Percentiles rank a stretch among this genome's conserved stretches.
Conservation (phyloP, 257 asterid genomes). For the Solanum paucissectum region DNA sequence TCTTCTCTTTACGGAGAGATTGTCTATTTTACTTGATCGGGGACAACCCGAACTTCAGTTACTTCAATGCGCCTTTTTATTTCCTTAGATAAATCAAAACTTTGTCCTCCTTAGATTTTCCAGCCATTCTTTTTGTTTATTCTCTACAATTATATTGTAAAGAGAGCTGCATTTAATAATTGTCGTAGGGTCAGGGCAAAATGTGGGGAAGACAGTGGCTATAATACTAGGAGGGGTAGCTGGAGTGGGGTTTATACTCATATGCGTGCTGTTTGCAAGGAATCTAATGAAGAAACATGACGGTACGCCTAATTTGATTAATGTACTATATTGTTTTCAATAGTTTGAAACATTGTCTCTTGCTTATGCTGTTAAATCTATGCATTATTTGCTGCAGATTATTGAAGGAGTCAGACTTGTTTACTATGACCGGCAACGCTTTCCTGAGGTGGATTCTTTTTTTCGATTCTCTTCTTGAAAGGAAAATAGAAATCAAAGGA, state of each 20-base stretch:
- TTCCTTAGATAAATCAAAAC: neutral
- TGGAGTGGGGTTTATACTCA: slow-evolving; percentile 85
- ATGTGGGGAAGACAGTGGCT: slow-evolving; percentile 87
- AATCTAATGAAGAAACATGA: slow-evolving; percentile 65
- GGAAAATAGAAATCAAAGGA: neutral
- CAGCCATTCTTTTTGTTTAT: neutral
- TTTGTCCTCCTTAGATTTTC: neutral
- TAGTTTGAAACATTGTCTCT: neutral
- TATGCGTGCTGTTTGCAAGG: slow-evolving; percentile 76
- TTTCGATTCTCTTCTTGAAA: neutral
- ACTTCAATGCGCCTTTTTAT: neutral
- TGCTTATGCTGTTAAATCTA: neutral
- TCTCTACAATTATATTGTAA: neutral
- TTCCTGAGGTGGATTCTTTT: slow-evolving; percentile 5
- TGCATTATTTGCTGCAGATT: slow-evolving; percentile 23
- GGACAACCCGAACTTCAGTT: neutral
- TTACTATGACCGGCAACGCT: neutral
- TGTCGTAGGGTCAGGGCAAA: slow-evolving; percentile 64
- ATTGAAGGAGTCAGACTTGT: slow-evolving; percentile 19
- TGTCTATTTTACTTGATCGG: neutral
- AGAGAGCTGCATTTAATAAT: neutral
- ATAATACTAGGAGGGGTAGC: slow-evolving; percentile 98
- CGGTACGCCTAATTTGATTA: slow-evolving; percentile 32
- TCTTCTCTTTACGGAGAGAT: neutral
- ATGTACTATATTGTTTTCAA: neutral